Percentiles rank a stretch among this genome's conserved stretches.
Conservation (phyloP, 495 filamentous ascomycete species). For the Viridothelium virens region DNA sequence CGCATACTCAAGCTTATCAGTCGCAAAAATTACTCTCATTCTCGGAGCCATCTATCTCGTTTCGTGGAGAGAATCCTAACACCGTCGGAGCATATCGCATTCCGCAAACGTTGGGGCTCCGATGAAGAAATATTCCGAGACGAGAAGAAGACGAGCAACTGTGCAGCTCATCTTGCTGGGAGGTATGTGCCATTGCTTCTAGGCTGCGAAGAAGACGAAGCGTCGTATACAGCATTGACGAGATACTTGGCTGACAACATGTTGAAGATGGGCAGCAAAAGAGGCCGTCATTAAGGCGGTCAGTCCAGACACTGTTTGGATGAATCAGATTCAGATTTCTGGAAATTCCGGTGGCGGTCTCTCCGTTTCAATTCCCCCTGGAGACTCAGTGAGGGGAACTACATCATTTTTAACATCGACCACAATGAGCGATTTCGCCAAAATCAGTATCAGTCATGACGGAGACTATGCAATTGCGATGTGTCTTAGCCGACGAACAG, state of each 20-base stretch:
- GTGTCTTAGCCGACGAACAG: conserved; percentile 15
- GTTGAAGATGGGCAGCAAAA: conserved; percentile 49
- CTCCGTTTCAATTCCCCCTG: neutral
- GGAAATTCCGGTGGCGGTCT: neutral
- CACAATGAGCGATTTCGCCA: conserved; percentile 15
- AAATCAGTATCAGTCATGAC: conserved; percentile 44
- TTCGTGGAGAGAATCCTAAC: conserved; percentile 18
- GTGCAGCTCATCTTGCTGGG: conserved; percentile 16
- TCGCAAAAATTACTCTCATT: conserved; percentile 7
- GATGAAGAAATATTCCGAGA: neutral
- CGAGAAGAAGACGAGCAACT: neutral
- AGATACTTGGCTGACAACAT: neutral
- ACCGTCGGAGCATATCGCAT: conserved; percentile 11
- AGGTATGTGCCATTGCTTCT: conserved; percentile 13
- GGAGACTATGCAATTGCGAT: conserved; percentile 42
- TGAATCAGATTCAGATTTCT: neutral
- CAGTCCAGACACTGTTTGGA: neutral
- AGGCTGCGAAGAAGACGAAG: too few species aligned
- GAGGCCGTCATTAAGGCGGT: conserved; percentile 59
- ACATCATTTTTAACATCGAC: neutral
- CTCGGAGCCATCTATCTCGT: neutral
- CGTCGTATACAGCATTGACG: too few species aligned
- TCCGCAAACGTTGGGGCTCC: conserved; percentile 12
- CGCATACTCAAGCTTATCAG: conserved; percentile 36
- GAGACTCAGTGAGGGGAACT: too few species aligned